Percentiles rank a stretch among this genome's conserved stretches.
Conservation (phyloP, 306 rosid species). For the Glycyrrhiza uralensis region DNA sequence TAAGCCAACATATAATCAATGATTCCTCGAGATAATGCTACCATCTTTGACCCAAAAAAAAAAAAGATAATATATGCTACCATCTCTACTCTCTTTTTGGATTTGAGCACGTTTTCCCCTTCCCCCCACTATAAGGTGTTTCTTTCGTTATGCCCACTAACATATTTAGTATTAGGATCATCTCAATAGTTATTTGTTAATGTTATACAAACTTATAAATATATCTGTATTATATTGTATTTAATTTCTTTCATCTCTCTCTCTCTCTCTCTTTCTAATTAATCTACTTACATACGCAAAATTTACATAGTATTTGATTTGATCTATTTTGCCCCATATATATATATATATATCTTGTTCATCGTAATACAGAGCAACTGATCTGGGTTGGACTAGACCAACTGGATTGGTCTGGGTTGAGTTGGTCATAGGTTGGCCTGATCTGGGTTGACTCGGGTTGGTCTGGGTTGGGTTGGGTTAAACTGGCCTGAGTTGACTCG, state of each 20-base stretch:
- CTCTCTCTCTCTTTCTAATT: too few relatives aligned
- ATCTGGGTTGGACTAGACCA: too few relatives aligned
- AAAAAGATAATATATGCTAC: too few relatives aligned
- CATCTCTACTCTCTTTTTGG: conserved; percentile 31
- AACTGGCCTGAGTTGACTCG: too few relatives aligned
- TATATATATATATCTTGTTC: too few relatives aligned
- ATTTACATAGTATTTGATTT: neutral
- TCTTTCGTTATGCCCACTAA: conserved; percentile 11
- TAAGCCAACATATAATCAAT: conserved; percentile 18
- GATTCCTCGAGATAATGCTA: conserved; percentile 23
- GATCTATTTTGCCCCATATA: too few relatives aligned
- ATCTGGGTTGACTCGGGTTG: too few relatives aligned
- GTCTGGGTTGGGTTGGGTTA: too few relatives aligned
- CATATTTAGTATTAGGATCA: neutral
- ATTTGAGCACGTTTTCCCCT: conserved; percentile 31
- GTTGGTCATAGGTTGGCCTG: too few relatives aligned
- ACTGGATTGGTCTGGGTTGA: too few relatives aligned
- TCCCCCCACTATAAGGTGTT: conserved; percentile 27
- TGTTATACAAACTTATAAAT: neutral
- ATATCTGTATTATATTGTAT: neutral
- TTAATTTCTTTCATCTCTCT: neutral
- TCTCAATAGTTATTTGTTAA: neutral
- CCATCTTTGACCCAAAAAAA: too few relatives aligned
- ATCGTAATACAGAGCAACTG: too few relatives aligned
- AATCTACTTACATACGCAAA: neutral